Evolutionary conservation across 83 land plant genomes (phyloP).

Genomic region (Thuja plicata): DNA sequence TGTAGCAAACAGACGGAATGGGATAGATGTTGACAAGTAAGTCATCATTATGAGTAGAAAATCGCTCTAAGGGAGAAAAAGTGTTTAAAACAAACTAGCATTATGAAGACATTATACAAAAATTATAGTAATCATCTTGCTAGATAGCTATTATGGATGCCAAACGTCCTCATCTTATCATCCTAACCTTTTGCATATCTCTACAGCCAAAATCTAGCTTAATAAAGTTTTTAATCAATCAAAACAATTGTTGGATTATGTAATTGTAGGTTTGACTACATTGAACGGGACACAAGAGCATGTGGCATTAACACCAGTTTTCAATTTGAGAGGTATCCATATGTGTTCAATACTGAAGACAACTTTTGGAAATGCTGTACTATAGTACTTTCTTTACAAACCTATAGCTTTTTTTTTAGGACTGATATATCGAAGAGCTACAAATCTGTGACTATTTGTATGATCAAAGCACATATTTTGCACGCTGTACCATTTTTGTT

Average conservation of each 20-base stretch:
- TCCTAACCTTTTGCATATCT: neutral
- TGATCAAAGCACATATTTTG: neutral
- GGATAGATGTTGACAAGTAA: slow-evolving; percentile 99
- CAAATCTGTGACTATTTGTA: neutral
- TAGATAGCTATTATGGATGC: neutral
- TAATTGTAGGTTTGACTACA: slow-evolving; percentile 86
- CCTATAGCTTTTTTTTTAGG: neutral
- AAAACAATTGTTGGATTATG: neutral
- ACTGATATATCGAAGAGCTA: neutral
- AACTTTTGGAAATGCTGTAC: neutral
- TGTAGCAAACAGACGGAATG: slow-evolving; percentile 98
- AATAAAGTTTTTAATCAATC: neutral
- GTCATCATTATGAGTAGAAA: neutral
- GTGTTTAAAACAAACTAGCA: neutral
- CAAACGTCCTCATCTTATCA: neutral
- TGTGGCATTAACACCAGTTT: slow-evolving; percentile 86
- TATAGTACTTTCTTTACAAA: neutral
- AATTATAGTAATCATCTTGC: neutral
- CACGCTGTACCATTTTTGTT: neutral
- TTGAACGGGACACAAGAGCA: slow-evolving; percentile 84
- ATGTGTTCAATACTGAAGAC: neutral
- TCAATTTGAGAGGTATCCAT: slow-evolving; percentile 60
- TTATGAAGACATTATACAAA: neutral
- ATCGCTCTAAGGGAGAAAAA: neutral
- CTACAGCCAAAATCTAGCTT: neutral